A percentile compares a stretch with the other conserved stretches of the same genome.
These are phyloP conservation scores for Suhomyces maxii DNA, from an alignment of 1,139 yeast species.

Conservation along the genomic window DNA sequence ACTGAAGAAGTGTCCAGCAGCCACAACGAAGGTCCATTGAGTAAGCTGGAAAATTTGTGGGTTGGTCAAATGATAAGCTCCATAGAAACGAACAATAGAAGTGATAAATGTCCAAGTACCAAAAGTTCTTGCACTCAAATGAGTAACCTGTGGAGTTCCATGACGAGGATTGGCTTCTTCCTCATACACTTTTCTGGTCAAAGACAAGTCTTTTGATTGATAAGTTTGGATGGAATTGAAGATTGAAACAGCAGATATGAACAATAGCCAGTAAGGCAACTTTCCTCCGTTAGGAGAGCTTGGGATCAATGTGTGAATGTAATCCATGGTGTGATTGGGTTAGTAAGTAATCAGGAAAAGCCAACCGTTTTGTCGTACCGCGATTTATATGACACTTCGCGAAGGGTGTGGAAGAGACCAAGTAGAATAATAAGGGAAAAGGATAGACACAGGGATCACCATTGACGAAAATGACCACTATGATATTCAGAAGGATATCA, in stretches of 20 bases:
- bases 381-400: no score
- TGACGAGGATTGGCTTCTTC: conserved; percentile 50
- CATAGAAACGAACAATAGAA: conserved; percentile 80
- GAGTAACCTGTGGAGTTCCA: conserved; percentile 48
- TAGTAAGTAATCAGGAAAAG: background rate
- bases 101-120: conserved; percentile 97
- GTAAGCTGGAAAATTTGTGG: conserved; percentile 76
- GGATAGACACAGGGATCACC: no score
- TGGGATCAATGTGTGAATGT: conserved; percentile 6
- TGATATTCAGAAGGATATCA: no score
- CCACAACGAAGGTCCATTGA: conserved; percentile 79
- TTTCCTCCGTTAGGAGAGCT: conserved; percentile 33
- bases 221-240: conserved; percentile 93
- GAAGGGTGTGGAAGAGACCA: no score
- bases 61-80: conserved; percentile 66
- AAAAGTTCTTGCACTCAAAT: conserved; percentile 87
- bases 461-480: no score
- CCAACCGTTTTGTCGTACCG: no score
- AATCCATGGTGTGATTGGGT: conserved; percentile 1
- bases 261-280: conserved; percentile 49
- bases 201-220: conserved; percentile 58
- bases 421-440: no score
- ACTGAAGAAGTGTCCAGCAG: conserved; percentile 76
- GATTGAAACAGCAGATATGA: conserved; percentile 81
- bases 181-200: conserved; percentile 80